Evolutionary conservation across 1,284 basidiomycete species (phyloP), one percentile per base, ranked within the genome.

Genomic region (Malassezia psittaci): DNA sequence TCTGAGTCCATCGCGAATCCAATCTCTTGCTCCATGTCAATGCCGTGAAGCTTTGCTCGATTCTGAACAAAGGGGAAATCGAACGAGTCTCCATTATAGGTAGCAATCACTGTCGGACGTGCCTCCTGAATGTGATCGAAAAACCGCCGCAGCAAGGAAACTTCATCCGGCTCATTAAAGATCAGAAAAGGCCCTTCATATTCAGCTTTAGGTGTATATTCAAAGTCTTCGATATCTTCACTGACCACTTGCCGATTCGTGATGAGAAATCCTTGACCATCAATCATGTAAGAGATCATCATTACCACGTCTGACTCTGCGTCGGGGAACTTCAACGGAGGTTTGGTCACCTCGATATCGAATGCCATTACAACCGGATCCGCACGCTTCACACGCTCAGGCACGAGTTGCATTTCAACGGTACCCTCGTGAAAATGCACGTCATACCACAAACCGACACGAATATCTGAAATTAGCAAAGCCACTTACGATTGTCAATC

Each of bases 211-310:
- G 94, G 94, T 1, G 94, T 96, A 75, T 98, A 98, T 75, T 98
- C 94, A 68, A 99, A 98, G 74, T 99, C 87, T 39, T 94, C 90
- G 59, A 99, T 96, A 74, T 98, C 90, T 73, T 98, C 90, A 59
- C 86, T 85, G 57, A 98, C 90, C 51, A 98, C 96, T 65, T 98
- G 93, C 45, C 94, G 82, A 69, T 98, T 98, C 18, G 90, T 96
- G 76, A 99, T 96, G 60, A 99, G 82, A 71, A 87, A 99, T 0
- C 94, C 94, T 75, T 96, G 88, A 0, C 89, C 90, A 73, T 94
- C 90, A 35, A 94, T 79, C 89, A 94, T 94, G 77, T 93, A 94
- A 41, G 94, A 98, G 64, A 99, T 98, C 94, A 99, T 99, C 93
- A 99, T 98, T 68, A 99, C 89, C 74, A 94, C 90, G 78, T 98